Percentiles rank a stretch among this genome's conserved stretches.
These are phyloP conservation scores for Karstenula rhodostoma DNA, from an alignment of 2,329 filamentous ascomycete species.

Conservation along the genomic window DNA sequence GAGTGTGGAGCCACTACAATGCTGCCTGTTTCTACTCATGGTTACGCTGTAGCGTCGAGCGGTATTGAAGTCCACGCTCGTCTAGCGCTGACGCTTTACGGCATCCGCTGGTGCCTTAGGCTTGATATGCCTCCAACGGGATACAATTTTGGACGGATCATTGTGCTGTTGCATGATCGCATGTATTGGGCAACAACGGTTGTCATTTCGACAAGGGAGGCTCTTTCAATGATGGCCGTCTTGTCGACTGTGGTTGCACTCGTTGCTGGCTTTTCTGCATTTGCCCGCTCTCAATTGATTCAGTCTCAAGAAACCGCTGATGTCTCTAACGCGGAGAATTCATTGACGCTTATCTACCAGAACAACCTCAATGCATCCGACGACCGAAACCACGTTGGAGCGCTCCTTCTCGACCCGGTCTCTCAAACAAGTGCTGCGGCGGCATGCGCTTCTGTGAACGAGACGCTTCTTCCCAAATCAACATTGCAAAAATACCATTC, in stretches of 20 bases:
- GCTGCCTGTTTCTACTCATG: too few species aligned
- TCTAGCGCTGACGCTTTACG: too few species aligned
- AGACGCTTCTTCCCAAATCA: conserved; percentile 55
- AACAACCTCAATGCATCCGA: conserved; percentile 64
- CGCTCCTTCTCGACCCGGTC: conserved; percentile 58
- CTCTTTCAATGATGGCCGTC: conserved; percentile 1
- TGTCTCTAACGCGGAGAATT: conserved; percentile 48
- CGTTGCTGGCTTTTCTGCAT: conserved; percentile 10
- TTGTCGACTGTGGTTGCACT: conserved; percentile 23
- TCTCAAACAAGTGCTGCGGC: conserved; percentile 47
- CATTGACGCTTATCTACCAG: conserved; percentile 61
- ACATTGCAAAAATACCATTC: conserved; percentile 53
- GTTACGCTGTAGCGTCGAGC: too few species aligned
- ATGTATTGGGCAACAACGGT: too few species aligned
- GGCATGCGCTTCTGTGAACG: conserved; percentile 59
- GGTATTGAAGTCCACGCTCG: too few species aligned
- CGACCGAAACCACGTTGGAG: conserved; percentile 61
- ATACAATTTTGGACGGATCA: too few species aligned
- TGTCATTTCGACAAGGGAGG: too few species aligned
- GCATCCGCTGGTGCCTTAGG: too few species aligned
- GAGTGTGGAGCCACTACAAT: neutral
- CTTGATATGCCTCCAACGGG: too few species aligned
- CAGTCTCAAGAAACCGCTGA: conserved; percentile 20
- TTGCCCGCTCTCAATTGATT: conserved; percentile 26
- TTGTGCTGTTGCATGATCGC: too few species aligned